Base-by-base conservation (phyloP, 208 protist genomes). In the Leishmania amazonensis region DNA sequence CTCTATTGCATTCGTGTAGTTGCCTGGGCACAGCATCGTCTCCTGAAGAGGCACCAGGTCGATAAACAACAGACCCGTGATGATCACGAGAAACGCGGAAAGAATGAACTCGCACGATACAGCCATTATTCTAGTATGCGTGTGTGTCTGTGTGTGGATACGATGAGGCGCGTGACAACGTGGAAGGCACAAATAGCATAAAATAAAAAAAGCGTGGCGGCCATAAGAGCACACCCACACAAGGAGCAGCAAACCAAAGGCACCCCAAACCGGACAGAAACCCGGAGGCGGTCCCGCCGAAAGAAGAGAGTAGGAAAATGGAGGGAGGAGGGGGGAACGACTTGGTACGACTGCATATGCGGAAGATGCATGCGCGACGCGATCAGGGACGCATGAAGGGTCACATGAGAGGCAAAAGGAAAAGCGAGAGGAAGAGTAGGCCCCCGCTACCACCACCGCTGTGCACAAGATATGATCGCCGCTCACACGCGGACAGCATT, bases 41-140 rank as follows among this genome's bases (percentile, higher is more conserved):
- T 97, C 92, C 75, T 97, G 92, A 45, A 95, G 76, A 9, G 94
- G 88, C 0, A 96, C 88, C 35, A 97, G 80, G 68, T 97, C 94
- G 75, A 97, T 91, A 54, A 95, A 88, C 11, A 96, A 83, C 21
- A 96, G 83, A 5, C 93, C 93, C 8, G 88, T 84, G 80, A 88
- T 28, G 53, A 95, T 93, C 42, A 90, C 85, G 40, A 94, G 47
- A 38, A 89, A 13, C 35, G 86, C 89, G n/a, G 76, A 78, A 35
- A 93, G 87, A 8, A 94, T 35, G n/a, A 68, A 75, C 21, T 82
- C 83, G 38, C 72, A 64, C n/a, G 73, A 6, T 28, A 76, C 31
- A 15, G 31, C 24, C 53, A 64, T 76, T 13, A 9, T 47, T 57
- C 9, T 28, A 47, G 49, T 45, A 9, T 64, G 71, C 17, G 71